phyloP scores from a whole-genome alignment of 176 grass and related monocot species.

The Bromus sterilis region DNA sequence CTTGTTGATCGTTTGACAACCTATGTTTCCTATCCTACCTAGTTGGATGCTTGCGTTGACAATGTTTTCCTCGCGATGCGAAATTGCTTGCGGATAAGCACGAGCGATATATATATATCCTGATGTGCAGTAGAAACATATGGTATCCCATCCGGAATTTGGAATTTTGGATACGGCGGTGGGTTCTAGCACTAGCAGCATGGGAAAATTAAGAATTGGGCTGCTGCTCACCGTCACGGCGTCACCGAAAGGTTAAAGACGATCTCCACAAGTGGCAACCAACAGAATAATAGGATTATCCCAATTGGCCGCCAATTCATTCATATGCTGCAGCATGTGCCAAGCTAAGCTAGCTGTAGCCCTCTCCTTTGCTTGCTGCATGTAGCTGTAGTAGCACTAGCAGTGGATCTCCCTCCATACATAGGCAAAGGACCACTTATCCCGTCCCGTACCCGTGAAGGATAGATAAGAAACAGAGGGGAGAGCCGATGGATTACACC shows the following conservation, averaged over 20 bases:
- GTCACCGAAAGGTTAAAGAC: background rate
- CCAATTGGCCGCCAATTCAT: constrained; percentile 8
- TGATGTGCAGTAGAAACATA: background rate
- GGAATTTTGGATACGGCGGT: background rate
- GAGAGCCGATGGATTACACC: too few relatives aligned
- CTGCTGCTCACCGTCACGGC: background rate
- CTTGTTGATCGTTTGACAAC: background rate
- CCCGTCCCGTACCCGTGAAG: too few relatives aligned
- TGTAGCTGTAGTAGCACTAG: background rate
- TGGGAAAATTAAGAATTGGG: background rate
- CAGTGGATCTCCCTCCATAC: background rate
- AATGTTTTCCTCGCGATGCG: background rate
- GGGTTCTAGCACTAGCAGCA: background rate
- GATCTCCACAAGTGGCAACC: background rate
- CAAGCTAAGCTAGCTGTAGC: background rate
- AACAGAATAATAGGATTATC: constrained; percentile 16
- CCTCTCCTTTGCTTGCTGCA: background rate
- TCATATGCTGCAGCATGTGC: background rate
- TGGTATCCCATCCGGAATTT: background rate
- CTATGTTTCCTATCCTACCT: background rate
- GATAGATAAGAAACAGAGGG: background rate
- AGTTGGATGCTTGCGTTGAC: background rate
- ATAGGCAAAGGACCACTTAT: background rate
- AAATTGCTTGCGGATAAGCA: background rate
- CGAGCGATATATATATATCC: background rate